Conservation (phyloP, 257 asterid genomes). For the Ligustrum vulgare region DNA sequence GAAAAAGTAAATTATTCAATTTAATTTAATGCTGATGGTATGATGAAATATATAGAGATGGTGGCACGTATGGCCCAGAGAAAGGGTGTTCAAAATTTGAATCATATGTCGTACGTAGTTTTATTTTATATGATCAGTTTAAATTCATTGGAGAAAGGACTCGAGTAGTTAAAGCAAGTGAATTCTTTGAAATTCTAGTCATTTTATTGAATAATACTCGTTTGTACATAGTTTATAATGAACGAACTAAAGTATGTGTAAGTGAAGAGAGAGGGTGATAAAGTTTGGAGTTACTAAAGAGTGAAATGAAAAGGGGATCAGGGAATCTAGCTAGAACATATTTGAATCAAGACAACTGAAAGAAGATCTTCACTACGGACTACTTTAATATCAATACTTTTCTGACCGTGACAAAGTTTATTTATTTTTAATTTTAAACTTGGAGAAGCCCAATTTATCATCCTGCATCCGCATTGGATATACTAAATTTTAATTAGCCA, state of each 20-base stretch:
- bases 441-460: not conserved
- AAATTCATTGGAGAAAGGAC: not conserved
- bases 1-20: conserved; percentile 33
- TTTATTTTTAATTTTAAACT: not conserved
- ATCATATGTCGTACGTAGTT: conserved; percentile 25
- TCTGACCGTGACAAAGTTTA: conserved; percentile 23
- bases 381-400: conserved; percentile 18
- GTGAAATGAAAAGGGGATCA: conserved; percentile 18
- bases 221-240: no score
- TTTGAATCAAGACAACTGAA: conserved; percentile 49
- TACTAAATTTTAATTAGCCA: no score
- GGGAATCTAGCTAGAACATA: conserved; percentile 46
- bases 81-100: conserved; percentile 65
- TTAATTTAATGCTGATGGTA: conserved; percentile 39
- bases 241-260: no score
- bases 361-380: conserved; percentile 31
- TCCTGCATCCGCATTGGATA: no score
- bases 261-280: not conserved
- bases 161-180: no score
- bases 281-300: conserved; percentile 24
- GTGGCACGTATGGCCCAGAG: conserved; percentile 17
- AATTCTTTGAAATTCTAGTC: no score
- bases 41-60: conserved; percentile 33
- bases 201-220: no score
- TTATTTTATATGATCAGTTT: conserved; percentile 44